phyloP scores from a whole-genome alignment of 306 rosid species.

The Cucurbita argyrosperma region DNA sequence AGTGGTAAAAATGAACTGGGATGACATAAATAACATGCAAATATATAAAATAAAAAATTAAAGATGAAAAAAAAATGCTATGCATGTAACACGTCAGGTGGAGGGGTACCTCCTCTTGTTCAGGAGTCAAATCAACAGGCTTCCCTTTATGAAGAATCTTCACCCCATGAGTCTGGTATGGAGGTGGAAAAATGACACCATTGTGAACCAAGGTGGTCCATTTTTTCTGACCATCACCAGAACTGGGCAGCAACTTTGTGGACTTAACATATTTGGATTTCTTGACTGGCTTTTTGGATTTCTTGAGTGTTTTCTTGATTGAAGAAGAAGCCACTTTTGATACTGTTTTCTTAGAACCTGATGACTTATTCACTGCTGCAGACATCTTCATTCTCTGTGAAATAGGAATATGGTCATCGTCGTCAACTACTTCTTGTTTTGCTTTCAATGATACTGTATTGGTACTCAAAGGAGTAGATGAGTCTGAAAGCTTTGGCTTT shows the following conservation, averaged over 20 bases:
- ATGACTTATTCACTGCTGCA: conserved; percentile 11
- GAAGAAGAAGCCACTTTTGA: conserved; percentile 20
- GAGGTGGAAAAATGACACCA: conserved; percentile 95
- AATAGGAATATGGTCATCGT: conserved; percentile 30
- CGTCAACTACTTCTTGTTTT: conserved; percentile 24
- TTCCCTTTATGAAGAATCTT: conserved; percentile 68
- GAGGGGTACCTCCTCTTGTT: conserved; percentile 71
- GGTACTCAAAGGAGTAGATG: conserved; percentile 16
- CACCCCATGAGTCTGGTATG: conserved; percentile 61
- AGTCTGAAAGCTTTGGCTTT: conserved; percentile 22
- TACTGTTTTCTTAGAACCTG: conserved; percentile 10
- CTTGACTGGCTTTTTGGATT: conserved; percentile 17
- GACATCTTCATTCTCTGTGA: conserved; percentile 26
- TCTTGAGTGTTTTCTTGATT: conserved; percentile 22
- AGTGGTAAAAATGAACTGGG: not conserved
- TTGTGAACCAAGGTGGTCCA: conserved; percentile 86
- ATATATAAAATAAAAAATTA: not conserved
- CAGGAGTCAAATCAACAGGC: conserved; percentile 67
- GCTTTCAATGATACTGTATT: conserved; percentile 19
- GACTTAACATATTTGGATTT: conserved; percentile 69
- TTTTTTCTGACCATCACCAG: conserved; percentile 94
- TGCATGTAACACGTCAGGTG: not conserved
- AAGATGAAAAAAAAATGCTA: conserved; percentile 8
- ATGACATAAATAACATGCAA: not conserved
- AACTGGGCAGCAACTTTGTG: conserved; percentile 55